Percentiles rank a stretch among this genome's conserved stretches.
Evolutionary conservation across 2,329 filamentous ascomycete genomes (phyloP).

Genomic region (Penicillium frequentans): DNA sequence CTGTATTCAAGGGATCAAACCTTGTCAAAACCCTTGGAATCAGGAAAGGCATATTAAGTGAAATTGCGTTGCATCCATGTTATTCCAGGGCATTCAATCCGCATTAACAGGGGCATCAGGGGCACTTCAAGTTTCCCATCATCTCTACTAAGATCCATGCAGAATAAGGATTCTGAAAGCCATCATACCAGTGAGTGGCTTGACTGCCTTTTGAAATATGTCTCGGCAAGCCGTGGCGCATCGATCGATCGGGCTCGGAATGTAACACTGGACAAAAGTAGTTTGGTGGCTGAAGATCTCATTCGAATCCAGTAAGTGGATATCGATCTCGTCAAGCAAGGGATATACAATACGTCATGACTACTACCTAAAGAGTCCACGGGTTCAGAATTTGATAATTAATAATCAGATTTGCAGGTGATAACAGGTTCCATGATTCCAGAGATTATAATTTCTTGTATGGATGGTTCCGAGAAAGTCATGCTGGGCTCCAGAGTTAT

Average conservation of each 20-base stretch:
- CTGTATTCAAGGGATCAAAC: not conserved
- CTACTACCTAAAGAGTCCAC: not conserved
- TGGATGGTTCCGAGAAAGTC: not conserved
- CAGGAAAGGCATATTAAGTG: not conserved
- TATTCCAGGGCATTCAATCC: not conserved
- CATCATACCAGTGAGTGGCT: not conserved
- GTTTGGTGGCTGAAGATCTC: not conserved
- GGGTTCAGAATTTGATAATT: not conserved
- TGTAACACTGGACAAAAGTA: conserved; percentile 1
- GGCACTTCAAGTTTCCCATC: not conserved
- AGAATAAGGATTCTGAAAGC: not conserved
- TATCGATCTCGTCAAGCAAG: not conserved
- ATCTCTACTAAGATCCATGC: not conserved
- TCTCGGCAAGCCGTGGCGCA: not conserved
- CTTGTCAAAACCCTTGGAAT: not conserved
- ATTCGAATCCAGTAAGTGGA: not conserved
- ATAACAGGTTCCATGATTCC: not conserved
- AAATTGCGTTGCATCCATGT: not conserved
- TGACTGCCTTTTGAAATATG: not conserved
- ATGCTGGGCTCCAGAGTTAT: not conserved
- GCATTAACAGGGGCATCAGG: not conserved
- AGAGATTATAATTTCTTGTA: not conserved
- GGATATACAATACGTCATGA: conserved; percentile 9
- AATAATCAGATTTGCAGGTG: not conserved
- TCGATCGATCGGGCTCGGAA: not conserved